Evolutionary conservation across 495 filamentous ascomycete genomes (phyloP), one percentile per base, ranked within the genome.

Genomic region (Xylaria flabelliformis): DNA sequence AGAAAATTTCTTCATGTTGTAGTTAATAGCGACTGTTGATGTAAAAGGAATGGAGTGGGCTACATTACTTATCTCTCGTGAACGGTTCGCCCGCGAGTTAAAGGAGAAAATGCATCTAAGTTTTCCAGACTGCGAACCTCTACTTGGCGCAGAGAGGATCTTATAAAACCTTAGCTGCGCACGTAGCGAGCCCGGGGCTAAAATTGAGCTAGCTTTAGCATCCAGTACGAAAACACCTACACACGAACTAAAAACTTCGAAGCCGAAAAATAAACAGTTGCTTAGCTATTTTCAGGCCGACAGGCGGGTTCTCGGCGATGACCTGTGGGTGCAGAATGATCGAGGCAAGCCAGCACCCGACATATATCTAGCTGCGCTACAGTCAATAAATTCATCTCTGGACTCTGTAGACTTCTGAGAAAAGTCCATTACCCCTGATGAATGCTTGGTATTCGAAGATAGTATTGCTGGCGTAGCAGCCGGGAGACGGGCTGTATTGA

Each of bases 401-500:
- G 71, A 85, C 8, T 46, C 42, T 4, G 8, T 6, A 42, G 21
- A 15, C 42, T n/a, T 34, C 39, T 15, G 4, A 2, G 17, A 34
- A 6, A 50, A 34, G 2, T 7, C 44, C 42, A 65, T 65, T 3
- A 78, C 68, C 73, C 91, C 92, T 0, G 88, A 87, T 59, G 93
- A 97, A 80, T 95, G 93, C 82, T 82, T 97, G 34, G 94, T 97
- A 2, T 95, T 97, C 79, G 94, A 97, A 80, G 94, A 97, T 77
- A 89, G 89, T 17, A 92, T 96, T 13, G 89, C 91, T 0, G 94
- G 94, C 90, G 29, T 94, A 0, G 94, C 97, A 80, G 86, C 93
- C 12, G 94, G 91, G 34, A 61, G 93, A 36, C 55, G 80, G 93
- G 94, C 94, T 1, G 94, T 93, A 0, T 97, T 96, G 94, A 86